Evolutionary conservation across 2,329 filamentous ascomycete genomes (phyloP).

Genomic region (Plenodomus lindquistii): DNA sequence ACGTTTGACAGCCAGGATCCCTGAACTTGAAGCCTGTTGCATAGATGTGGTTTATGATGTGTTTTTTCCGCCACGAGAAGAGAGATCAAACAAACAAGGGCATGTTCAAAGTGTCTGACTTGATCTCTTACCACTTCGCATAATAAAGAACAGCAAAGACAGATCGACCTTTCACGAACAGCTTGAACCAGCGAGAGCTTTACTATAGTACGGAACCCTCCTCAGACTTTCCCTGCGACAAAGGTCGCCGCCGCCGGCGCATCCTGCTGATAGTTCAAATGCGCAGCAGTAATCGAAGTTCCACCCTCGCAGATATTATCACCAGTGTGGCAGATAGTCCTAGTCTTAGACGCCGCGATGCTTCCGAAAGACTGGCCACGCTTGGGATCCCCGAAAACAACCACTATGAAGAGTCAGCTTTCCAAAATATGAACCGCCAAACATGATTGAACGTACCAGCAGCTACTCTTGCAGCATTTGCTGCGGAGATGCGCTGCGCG

Average conservation of each 20-base stretch:
- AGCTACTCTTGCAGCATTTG: conserved; percentile 23
- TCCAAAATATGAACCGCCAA: background rate
- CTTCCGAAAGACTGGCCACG: conserved; percentile 34
- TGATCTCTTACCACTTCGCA: too few relatives aligned
- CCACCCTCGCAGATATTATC: conserved; percentile 41
- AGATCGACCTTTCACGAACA: too few relatives aligned
- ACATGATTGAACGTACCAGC: conserved; percentile 18
- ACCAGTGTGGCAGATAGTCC: conserved; percentile 41
- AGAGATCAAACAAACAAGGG: too few relatives aligned
- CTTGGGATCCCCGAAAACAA: conserved; percentile 45
- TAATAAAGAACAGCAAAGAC: too few relatives aligned
- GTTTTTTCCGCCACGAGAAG: too few relatives aligned
- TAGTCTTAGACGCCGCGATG: conserved; percentile 31
- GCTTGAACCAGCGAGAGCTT: too few relatives aligned
- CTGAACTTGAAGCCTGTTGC: too few relatives aligned
- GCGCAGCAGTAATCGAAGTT: conserved; percentile 25
- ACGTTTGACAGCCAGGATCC: too few relatives aligned
- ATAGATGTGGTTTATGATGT: too few relatives aligned
- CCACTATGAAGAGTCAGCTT: conserved; percentile 19
- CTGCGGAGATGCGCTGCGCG: conserved; percentile 33
- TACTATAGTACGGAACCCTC: too few relatives aligned
- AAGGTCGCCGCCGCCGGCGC: conserved; percentile 29
- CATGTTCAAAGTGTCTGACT: too few relatives aligned
- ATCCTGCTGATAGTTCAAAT: conserved; percentile 31
- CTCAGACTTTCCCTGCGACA: conserved; percentile 17